Percentiles rank a stretch among this genome's conserved stretches.
Evolutionary conservation across 2,329 filamentous ascomycete species (phyloP).

Genomic region (Hymenoscyphus linearis): DNA sequence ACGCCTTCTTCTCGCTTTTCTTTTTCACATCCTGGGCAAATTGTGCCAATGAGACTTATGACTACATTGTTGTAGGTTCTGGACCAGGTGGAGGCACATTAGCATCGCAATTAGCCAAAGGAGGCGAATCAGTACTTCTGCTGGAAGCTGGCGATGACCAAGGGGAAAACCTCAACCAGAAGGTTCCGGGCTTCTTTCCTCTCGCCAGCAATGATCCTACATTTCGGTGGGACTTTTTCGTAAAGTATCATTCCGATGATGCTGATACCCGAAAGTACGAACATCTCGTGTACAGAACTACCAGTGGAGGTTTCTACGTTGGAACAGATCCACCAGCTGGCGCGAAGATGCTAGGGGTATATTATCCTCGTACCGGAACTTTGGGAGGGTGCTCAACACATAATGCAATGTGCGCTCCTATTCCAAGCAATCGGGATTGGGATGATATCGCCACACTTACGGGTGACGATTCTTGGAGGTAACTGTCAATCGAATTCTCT

Average conservation of each 20-base stretch:
- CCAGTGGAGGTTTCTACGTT: constrained; percentile 23
- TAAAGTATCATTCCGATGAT: constrained; percentile 40
- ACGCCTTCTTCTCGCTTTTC: background rate
- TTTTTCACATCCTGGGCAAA: background rate
- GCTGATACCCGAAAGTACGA: constrained; percentile 35
- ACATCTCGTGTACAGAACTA: constrained; percentile 34
- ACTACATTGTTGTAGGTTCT: constrained; percentile 41
- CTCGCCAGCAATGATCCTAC: constrained; percentile 42
- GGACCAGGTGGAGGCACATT: constrained; percentile 47
- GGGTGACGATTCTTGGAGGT: constrained; percentile 24
- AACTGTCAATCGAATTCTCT: background rate
- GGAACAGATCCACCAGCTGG: constrained; percentile 24
- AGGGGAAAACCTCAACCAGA: constrained; percentile 37
- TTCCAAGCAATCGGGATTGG: constrained; percentile 23
- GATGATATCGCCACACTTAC: constrained; percentile 21
- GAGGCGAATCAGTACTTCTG: constrained; percentile 47
- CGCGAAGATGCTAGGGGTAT: constrained; percentile 24
- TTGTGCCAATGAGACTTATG: constrained; percentile 3
- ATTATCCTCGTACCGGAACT: constrained; percentile 29
- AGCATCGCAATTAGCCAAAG: constrained; percentile 44
- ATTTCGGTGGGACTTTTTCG: constrained; percentile 45
- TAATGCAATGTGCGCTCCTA: constrained; percentile 22
- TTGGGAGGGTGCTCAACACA: constrained; percentile 28
- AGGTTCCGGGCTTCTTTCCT: constrained; percentile 43
- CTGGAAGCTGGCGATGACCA: constrained; percentile 51